Conservation (phyloP, 2,329 filamentous ascomycete genomes). For the Ophiognomonia clavigignenti-juglandacearum region DNA sequence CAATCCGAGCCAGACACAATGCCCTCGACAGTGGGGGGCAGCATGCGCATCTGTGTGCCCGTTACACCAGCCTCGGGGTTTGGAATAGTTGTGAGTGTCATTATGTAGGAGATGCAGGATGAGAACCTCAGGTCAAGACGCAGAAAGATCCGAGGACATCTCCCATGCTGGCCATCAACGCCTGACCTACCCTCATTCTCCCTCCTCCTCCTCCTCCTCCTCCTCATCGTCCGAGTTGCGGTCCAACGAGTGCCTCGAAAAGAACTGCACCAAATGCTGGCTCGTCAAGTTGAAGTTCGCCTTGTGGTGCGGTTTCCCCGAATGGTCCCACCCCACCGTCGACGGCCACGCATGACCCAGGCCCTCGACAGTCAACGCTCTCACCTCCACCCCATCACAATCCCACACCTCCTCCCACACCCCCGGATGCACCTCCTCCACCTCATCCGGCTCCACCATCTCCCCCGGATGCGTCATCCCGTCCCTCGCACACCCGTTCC, state of each 20-base stretch:
- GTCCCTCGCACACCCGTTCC: constrained; percentile 16
- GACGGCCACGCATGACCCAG: constrained; percentile 19
- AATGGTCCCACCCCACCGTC: constrained; percentile 15
- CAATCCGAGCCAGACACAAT: too few relatives aligned
- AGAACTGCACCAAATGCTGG: constrained; percentile 19
- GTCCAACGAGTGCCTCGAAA: constrained; percentile 16
- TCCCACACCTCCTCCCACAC: constrained; percentile 19
- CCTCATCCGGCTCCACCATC: constrained; percentile 13
- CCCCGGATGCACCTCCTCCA: constrained; percentile 16
- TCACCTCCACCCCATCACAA: constrained; percentile 15
- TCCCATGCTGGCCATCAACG: background rate
- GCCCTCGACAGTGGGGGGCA: too few relatives aligned
- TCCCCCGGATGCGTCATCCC: constrained; percentile 13
- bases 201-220: background rate
- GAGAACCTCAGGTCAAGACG: too few relatives aligned
- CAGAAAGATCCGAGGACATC: too few relatives aligned
- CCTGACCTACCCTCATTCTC: background rate
- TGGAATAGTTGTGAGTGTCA: too few relatives aligned
- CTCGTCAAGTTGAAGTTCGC: constrained; percentile 19
- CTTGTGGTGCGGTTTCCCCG: constrained; percentile 16
- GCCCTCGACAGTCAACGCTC: constrained; percentile 16
- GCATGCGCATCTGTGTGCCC: too few relatives aligned
- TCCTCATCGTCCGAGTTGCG: background rate
- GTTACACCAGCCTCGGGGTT: too few relatives aligned
- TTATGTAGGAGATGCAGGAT: too few relatives aligned